Conservation (phyloP, 2,329 filamentous ascomycete genomes). For the Botrytis fabae region DNA sequence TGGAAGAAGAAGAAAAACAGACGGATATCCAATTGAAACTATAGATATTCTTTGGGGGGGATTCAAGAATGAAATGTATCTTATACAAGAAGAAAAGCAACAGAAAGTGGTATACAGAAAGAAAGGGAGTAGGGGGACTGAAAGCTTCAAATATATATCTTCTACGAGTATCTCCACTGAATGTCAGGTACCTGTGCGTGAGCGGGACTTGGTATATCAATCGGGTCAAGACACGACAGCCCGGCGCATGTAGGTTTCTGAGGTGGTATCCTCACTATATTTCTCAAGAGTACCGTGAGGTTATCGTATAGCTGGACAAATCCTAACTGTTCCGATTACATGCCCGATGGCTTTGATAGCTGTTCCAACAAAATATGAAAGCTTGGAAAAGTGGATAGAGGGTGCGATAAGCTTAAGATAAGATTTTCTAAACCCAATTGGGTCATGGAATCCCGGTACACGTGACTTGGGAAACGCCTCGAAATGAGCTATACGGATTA, state of each 20-base stretch:
- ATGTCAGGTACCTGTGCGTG: conserved; percentile 15
- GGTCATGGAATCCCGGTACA: conserved; percentile 6
- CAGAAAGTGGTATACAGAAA: conserved; percentile 16
- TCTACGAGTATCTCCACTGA: conserved; percentile 19
- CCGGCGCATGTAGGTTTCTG: background rate
- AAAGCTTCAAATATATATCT: conserved; percentile 28
- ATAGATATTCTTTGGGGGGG: background rate
- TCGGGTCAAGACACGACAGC: conserved; percentile 30
- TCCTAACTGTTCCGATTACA: background rate
- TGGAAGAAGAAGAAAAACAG: background rate
- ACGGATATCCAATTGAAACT: background rate
- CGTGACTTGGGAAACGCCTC: background rate
- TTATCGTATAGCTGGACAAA: background rate
- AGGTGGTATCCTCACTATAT: conserved; percentile 22
- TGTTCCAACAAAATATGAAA: background rate
- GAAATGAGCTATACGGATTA: conserved; percentile 1
- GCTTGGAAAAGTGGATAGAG: background rate
- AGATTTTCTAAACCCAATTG: conserved; percentile 1
- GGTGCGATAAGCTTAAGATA: conserved; percentile 8
- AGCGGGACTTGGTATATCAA: conserved; percentile 39
- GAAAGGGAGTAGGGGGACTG: conserved; percentile 20
- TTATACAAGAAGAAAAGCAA: background rate
- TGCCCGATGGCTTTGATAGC: conserved; percentile 3
- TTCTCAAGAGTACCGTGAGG: background rate
- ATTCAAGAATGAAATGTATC: background rate